Base-by-base conservation (phyloP, 352 stramenopile genomes). In the Phytophthora hybrid region DNA sequence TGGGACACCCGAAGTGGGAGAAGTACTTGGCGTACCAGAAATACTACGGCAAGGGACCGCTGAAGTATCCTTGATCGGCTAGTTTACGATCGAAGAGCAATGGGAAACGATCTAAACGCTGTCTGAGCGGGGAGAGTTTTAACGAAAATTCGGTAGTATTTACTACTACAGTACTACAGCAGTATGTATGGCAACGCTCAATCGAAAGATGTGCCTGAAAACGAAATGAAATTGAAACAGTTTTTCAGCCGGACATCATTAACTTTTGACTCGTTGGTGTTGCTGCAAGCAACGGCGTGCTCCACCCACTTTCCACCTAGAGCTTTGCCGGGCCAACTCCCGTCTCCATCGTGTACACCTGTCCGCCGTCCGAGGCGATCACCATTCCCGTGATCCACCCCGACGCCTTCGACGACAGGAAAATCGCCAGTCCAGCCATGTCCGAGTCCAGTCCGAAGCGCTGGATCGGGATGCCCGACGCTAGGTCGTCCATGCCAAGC, bases 401-500 rank as follows among this genome's bases (percentile, higher is more conserved):
- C 1, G 90, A 96, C 6, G 93, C 97, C 64, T 85, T 86, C 46
- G 90, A 98, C 19, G 87, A 87, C 52, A 99, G 71, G 77, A 98
- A 99, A 63, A 99, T 87, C 41, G 89, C 94, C 16, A 97, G 85
- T 19, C 94, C 96, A n/a, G 92, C 94, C 91, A 99, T 99, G 76
- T 99, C 97, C 64, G 95, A 83, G 31, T 86, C 75, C 52, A 91
- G 74, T 16, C 97, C 96, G 68, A 93, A 84, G 56, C 95, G 82
- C 49, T 88, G 69, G 37, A 98, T 71, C 1, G 97, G 96, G 52
- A 97, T 93, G 19, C 71, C 75, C 41, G 83, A 78, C 3, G 81
- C 77, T 23, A 99, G 79, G 5, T 89, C 68, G 13, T 97, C 81
- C 26, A 92, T 80, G 18, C 62, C 63, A 46, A 62, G 75, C 8